Base-by-base conservation (phyloP, 495 filamentous ascomycete species). In the Hypoxylon lienhwacheense region DNA sequence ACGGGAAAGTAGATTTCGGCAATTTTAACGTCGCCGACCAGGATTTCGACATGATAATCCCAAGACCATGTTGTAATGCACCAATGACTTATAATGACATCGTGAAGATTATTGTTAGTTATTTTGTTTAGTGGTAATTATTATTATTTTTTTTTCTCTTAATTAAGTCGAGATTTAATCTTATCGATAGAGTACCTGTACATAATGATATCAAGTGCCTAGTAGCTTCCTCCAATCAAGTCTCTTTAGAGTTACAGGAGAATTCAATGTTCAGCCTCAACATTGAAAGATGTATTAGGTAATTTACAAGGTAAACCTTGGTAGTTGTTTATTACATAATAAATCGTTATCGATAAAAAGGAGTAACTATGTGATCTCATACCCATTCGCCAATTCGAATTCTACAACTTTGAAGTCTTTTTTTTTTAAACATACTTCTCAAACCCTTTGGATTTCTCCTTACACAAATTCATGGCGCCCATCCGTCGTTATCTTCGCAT, bases 401-500 rank as follows among this genome's bases (percentile, higher is more conserved):
- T 26, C 24, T 19, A 8, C 41, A 20, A 43, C 22, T 1, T n/a
- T n/a, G n/a, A n/a, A n/a, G n/a, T n/a, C n/a, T n/a, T n/a, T n/a
- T n/a, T n/a, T n/a, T n/a, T n/a, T n/a, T n/a, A n/a, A n/a, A n/a
- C n/a, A n/a, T n/a, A n/a, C n/a, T n/a, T n/a, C n/a, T n/a, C n/a
- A n/a, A n/a, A n/a, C n/a, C n/a, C n/a, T n/a, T n/a, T n/a, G n/a
- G n/a, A n/a, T n/a, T n/a, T n/a, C n/a, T n/a, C n/a, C n/a, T n/a
- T n/a, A n/a, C n/a, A n/a, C n/a, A n/a, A n/a, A n/a, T n/a, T n/a
- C n/a, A 95, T 93, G 90, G 84, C 89, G 24, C 90, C 89, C 7
- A 86, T 91, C 34, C 85, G 89, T 26, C 81, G 88, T 56, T 93
- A 93, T 60, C 81, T 93, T 45, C 79, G 89, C 36, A 91, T 93